A percentile compares a stretch with the other conserved stretches of the same genome.
Evolutionary conservation across 306 rosid species (phyloP).

Genomic region (Vigna unguiculata): DNA sequence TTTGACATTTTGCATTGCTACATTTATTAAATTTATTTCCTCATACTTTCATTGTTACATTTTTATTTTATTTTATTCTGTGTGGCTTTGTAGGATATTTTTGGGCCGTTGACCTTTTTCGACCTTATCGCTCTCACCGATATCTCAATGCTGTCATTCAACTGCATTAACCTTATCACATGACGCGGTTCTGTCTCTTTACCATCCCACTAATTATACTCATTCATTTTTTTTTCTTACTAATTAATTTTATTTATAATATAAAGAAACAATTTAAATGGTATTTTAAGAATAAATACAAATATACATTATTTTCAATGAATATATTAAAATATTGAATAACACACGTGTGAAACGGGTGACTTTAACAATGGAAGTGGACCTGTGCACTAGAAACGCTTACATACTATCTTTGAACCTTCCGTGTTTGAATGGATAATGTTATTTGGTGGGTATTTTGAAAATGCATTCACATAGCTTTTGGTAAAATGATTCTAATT

Average conservation of each 20-base stretch:
- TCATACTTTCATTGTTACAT: not conserved
- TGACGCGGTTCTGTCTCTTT: not conserved
- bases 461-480: not conserved
- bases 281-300: too few relatives aligned
- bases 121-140: not conserved
- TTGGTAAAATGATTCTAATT: too few relatives aligned
- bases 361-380: not conserved
- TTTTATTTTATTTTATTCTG: not conserved
- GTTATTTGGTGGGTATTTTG: not conserved
- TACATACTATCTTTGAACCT: not conserved
- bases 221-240: not conserved
- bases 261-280: too few relatives aligned
- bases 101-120: not conserved
- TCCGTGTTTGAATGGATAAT: conserved; percentile 26
- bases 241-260: not conserved
- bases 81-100: not conserved
- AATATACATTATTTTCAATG: too few relatives aligned
- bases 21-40: not conserved
- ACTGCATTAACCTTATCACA: conserved; percentile 6
- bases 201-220: not conserved
- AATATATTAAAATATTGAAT: too few relatives aligned
- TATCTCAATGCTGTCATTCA: too few relatives aligned
- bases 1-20: conserved; percentile 12
- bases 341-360: conserved; percentile 35
- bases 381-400: not conserved